Evolutionary conservation across 23 red algal genomes (phyloP).

Genomic region (Cyanidiococcus yangmingshanensis): DNA sequence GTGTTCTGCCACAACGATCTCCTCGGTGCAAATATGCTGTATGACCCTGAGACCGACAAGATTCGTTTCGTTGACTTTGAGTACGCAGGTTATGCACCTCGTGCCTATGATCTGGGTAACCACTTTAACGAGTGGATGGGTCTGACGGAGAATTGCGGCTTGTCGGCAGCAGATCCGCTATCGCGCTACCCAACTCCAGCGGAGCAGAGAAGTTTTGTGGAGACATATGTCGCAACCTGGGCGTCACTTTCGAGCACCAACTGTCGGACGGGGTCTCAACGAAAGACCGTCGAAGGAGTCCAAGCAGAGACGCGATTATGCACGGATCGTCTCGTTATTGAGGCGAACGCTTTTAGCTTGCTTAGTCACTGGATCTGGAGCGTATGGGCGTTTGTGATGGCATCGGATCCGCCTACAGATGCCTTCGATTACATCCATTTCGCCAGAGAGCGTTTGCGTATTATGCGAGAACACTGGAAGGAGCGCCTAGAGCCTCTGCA

Average conservation of each 20-base stretch:
- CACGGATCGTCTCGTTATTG: background rate
- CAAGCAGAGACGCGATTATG: background rate
- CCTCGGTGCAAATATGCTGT: constrained; percentile 19
- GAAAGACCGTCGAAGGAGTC: background rate
- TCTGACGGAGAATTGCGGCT: constrained; percentile 6
- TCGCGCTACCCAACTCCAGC: background rate
- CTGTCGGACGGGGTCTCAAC: background rate
- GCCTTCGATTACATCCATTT: constrained; percentile 10
- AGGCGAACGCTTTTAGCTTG: constrained; percentile 5
- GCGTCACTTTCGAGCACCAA: background rate
- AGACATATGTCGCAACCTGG: background rate
- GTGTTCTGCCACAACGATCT: constrained; percentile 31
- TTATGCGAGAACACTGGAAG: background rate
- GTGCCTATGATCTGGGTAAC: constrained; percentile 21
- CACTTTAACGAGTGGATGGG: constrained; percentile 24
- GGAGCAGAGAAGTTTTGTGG: background rate
- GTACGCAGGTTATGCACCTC: constrained; percentile 12
- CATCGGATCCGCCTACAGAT: background rate
- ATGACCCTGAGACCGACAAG: background rate
- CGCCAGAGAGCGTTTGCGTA: background rate
- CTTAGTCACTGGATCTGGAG: constrained; percentile 20
- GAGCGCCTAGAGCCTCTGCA: background rate
- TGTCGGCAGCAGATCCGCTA: background rate
- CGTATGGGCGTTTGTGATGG: constrained; percentile 12
- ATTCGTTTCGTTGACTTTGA: constrained; percentile 17